Conservation (phyloP, 495 filamentous ascomycete species). For the Penicillium herquei region DNA sequence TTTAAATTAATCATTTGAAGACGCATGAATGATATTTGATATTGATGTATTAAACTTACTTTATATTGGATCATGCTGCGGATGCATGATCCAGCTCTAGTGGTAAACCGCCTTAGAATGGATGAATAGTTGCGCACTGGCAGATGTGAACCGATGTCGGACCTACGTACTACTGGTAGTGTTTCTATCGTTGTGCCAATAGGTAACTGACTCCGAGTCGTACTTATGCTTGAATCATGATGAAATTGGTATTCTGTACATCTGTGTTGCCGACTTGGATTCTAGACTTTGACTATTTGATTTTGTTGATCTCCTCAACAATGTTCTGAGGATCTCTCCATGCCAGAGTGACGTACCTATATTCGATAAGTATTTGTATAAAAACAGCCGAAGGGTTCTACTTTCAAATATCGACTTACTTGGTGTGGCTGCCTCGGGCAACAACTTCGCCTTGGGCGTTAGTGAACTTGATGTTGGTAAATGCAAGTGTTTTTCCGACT, state of each 20-base stretch:
- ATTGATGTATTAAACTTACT: conserved; percentile 1
- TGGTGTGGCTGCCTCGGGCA: conserved; percentile 92
- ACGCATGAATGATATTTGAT: conserved; percentile 6
- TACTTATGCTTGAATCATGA: background rate
- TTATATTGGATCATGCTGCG: background rate
- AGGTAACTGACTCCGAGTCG: too few relatives aligned
- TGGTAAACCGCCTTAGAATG: too few relatives aligned
- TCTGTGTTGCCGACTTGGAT: background rate
- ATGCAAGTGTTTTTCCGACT: conserved; percentile 94
- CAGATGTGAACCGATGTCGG: too few relatives aligned
- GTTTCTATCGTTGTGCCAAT: background rate
- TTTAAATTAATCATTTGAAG: background rate
- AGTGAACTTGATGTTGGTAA: conserved; percentile 75
- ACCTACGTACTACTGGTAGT: background rate
- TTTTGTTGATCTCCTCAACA: conserved; percentile 46
- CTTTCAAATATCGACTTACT: conserved; percentile 52
- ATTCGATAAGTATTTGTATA: conserved; percentile 6
- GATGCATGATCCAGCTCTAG: background rate
- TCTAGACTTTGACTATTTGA: conserved; percentile 3
- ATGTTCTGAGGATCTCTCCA: conserved; percentile 62
- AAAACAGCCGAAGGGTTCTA: background rate
- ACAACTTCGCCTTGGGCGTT: conserved; percentile 76
- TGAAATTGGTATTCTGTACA: background rate
- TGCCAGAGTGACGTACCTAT: conserved; percentile 55
- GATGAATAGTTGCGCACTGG: too few relatives aligned